These are phyloP conservation scores for Nepenthes alata DNA, from an alignment of 179 eudicot genomes.

Conservation along the genomic window DNA sequence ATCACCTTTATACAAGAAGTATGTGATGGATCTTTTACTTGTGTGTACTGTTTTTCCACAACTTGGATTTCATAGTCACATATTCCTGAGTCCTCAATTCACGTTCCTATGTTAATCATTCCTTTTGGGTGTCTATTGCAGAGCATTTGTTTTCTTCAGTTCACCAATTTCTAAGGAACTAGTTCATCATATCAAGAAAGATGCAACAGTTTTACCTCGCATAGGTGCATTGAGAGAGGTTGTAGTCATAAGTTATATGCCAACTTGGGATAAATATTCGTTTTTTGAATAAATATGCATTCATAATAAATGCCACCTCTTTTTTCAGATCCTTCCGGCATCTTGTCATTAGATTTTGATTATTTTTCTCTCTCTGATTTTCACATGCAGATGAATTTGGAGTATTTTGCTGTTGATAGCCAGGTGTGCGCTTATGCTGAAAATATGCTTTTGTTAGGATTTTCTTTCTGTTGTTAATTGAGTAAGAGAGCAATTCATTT, in stretches of 20 bases:
- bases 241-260: slow-evolving; percentile 4
- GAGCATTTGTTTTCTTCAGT: slow-evolving; percentile 91
- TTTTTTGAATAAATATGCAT: neutral
- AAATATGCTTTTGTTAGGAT: neutral
- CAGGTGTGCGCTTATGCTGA: slow-evolving; percentile 39
- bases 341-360: neutral
- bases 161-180: slow-evolving; percentile 63
- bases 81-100: neutral
- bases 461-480: too few species aligned
- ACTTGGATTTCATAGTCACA: neutral
- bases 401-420: slow-evolving; percentile 86
- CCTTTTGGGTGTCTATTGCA: slow-evolving; percentile 15
- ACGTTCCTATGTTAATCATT: neutral
- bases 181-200: slow-evolving; percentile 57
- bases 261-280: neutral
- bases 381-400: slow-evolving; percentile 88
- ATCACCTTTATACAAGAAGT: slow-evolving; percentile 83
- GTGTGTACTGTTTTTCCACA: neutral
- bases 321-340: neutral
- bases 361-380: slow-evolving; percentile 1
- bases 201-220: slow-evolving; percentile 57
- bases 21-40: slow-evolving; percentile 16
- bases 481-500: too few species aligned
- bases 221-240: slow-evolving; percentile 79
- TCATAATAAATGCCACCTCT: neutral